Base-by-base conservation (phyloP, 2,329 filamentous ascomycete species). In the Ophiocordyceps sinensis region DNA sequence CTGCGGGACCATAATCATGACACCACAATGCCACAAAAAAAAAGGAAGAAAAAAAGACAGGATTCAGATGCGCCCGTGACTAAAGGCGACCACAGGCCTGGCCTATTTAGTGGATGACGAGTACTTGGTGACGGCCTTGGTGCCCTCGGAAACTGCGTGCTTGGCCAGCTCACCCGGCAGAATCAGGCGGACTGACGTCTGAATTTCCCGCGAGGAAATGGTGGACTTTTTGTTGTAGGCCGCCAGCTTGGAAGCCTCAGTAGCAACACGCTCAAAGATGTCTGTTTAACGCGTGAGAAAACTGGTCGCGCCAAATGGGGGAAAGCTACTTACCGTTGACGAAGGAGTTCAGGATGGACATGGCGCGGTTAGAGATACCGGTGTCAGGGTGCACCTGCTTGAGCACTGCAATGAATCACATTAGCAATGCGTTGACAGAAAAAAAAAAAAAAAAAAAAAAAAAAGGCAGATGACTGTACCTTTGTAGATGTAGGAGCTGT, bases 201-300 rank as follows among this genome's bases (percentile, higher is more conserved):
- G 91, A 63, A 98, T 98, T 73, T 98, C 91, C 61, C 91, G 84
- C 53, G 91, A 96, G 41, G 89, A 96, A 71, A 98, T 98, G 64
- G 91, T 98, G 40, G 89, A 96, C 79, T 98, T 98, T 84, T 96
- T 98, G 83, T 98, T 98, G 78, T 98, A 98, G 50, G 91, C 91
- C 55, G 91, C 91, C 47, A 98, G 82, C 82, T 98, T 98, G 64
- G 86, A 94, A 40, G 91, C 91, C 71, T 98, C 91, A 45, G 91
- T 95, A 51, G 91, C 91, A 55, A 98, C 89, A 57, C 91, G 88
- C 82, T 98, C 91, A 66, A 98, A 98, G 65, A 98, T 98, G 61
- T 98, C 87, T 91, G 10, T 4, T 7, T 26, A 1, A 23, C n/a
- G 32, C n/a, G 30, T 15, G 5, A 15, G 15, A 7, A 15, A 6